A percentile compares a stretch with the other conserved stretches of the same genome.
phyloP scores from a whole-genome alignment of 768 basidiomycete genomes.

The Terana coerulea region DNA sequence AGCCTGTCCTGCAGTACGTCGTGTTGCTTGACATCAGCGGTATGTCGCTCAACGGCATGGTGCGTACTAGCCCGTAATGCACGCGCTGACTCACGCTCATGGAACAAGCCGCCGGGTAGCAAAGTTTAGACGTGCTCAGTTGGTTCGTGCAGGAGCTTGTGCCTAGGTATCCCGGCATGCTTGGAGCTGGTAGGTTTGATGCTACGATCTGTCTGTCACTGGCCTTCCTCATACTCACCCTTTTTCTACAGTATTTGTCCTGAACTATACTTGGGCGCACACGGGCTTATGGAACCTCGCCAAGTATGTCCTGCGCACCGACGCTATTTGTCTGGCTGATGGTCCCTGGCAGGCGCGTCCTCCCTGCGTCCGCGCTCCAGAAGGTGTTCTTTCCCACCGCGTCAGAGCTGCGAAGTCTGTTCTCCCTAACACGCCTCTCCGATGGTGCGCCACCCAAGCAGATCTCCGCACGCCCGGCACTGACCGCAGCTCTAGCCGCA shows the following conservation, averaged over 20 bases:
- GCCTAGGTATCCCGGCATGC: constrained; percentile 72
- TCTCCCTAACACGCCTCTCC: constrained; percentile 50
- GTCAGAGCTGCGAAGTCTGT: constrained; percentile 51
- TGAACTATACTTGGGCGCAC: constrained; percentile 76
- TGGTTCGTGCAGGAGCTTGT: constrained; percentile 66
- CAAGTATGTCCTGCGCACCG: constrained; percentile 42
- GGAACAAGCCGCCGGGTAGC: constrained; percentile 14
- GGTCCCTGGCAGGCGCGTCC: constrained; percentile 46
- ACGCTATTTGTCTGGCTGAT: constrained; percentile 8
- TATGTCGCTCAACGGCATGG: constrained; percentile 52
- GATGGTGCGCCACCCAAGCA: constrained; percentile 57
- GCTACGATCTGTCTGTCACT: constrained; percentile 13
- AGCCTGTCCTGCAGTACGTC: constrained; percentile 60
- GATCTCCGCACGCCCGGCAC: too few species aligned
- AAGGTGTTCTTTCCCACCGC: constrained; percentile 64
- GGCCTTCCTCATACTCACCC: neutral
- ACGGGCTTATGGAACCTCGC: constrained; percentile 62
- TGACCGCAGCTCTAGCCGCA: constrained; percentile 26
- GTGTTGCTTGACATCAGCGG: constrained; percentile 61
- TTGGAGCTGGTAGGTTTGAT: constrained; percentile 56
- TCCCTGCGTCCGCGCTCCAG: constrained; percentile 56
- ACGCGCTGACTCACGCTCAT: constrained; percentile 3
- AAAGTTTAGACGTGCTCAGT: constrained; percentile 59
- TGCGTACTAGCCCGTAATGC: constrained; percentile 31
- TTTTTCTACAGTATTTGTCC: constrained; percentile 51